Evolutionary conservation across 495 filamentous ascomycete species (phyloP).

Genomic region (Aspergillus taichungensis): DNA sequence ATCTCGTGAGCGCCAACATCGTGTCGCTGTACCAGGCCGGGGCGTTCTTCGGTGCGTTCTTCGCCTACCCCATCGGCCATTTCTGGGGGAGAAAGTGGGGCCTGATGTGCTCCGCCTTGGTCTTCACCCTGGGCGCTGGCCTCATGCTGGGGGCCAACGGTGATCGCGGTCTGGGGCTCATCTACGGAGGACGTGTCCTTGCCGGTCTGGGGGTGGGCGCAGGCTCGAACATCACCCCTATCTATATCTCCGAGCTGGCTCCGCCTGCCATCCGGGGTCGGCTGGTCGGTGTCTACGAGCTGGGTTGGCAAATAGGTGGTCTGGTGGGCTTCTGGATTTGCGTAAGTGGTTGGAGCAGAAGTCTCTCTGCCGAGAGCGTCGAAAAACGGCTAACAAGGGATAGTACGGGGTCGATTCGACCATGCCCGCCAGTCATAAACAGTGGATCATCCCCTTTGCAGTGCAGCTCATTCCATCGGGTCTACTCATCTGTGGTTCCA

Average conservation of each 20-base stretch:
- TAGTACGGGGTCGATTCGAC: slow-evolving; percentile 34
- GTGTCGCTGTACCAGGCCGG: slow-evolving; percentile 62
- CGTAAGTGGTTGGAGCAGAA: slow-evolving; percentile 16
- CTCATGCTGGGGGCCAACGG: slow-evolving; percentile 53
- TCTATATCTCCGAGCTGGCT: slow-evolving; percentile 74
- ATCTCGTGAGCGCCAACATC: slow-evolving; percentile 56
- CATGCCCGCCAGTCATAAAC: slow-evolving; percentile 24
- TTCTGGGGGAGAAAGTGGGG: slow-evolving; percentile 48
- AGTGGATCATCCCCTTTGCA: slow-evolving; percentile 51
- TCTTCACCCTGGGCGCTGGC: slow-evolving; percentile 58
- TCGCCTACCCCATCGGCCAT: slow-evolving; percentile 47
- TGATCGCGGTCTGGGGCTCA: slow-evolving; percentile 49
- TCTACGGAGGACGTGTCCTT: slow-evolving; percentile 63
- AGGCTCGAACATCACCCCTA: slow-evolving; percentile 64
- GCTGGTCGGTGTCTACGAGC: slow-evolving; percentile 66
- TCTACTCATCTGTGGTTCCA: slow-evolving; percentile 38
- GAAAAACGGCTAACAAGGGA: too few species aligned
- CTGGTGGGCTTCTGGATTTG: slow-evolving; percentile 71
- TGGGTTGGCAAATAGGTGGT: slow-evolving; percentile 67
- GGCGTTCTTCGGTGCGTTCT: slow-evolving; percentile 55
- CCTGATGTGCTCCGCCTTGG: slow-evolving; percentile 37
- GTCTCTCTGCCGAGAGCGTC: background rate
- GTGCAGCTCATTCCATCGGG: slow-evolving; percentile 48
- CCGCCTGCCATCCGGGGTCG: slow-evolving; percentile 74
- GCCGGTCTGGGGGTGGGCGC: slow-evolving; percentile 71